These are phyloP conservation scores for Tetradesmus obliquus DNA, from an alignment of 139 green algal species.

Conservation along the genomic window DNA sequence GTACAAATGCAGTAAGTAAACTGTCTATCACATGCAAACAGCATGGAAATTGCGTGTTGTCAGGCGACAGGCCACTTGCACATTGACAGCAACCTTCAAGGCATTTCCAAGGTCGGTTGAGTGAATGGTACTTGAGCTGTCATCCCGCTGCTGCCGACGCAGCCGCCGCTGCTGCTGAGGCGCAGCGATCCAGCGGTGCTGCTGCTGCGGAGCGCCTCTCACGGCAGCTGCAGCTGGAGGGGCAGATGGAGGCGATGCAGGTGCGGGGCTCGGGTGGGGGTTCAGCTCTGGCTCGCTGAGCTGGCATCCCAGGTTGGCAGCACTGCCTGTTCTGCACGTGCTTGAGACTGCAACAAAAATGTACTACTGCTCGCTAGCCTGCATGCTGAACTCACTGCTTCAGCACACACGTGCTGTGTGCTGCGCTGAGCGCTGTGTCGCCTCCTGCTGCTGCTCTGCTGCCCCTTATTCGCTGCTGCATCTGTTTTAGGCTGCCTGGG, in stretches of 20 bases:
- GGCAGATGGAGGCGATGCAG: conserved; percentile 25
- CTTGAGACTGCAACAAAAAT: too few relatives aligned
- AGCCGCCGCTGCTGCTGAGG: conserved; percentile 27
- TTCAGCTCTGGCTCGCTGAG: too few relatives aligned
- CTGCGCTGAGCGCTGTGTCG: too few relatives aligned
- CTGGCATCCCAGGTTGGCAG: not conserved
- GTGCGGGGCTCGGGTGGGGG: not conserved
- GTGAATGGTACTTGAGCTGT: too few relatives aligned
- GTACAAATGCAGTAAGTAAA: not conserved
- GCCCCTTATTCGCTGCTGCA: not conserved
- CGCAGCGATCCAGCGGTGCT: conserved; percentile 40
- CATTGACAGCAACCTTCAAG: too few relatives aligned
- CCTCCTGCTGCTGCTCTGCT: not conserved
- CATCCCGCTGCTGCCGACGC: not conserved
- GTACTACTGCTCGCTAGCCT: too few relatives aligned
- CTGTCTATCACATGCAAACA: not conserved
- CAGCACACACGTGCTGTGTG: too few relatives aligned
- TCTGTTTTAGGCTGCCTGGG: not conserved
- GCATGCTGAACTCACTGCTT: too few relatives aligned
- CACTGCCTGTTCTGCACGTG: not conserved
- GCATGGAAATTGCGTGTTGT: too few relatives aligned
- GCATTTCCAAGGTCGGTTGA: too few relatives aligned
- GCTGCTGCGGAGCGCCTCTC: conserved; percentile 38
- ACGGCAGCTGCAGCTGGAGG: conserved; percentile 34
- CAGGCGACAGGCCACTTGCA: too few relatives aligned